Conservation (phyloP, 2,329 filamentous ascomycete genomes). For the Hortaea werneckii region DNA sequence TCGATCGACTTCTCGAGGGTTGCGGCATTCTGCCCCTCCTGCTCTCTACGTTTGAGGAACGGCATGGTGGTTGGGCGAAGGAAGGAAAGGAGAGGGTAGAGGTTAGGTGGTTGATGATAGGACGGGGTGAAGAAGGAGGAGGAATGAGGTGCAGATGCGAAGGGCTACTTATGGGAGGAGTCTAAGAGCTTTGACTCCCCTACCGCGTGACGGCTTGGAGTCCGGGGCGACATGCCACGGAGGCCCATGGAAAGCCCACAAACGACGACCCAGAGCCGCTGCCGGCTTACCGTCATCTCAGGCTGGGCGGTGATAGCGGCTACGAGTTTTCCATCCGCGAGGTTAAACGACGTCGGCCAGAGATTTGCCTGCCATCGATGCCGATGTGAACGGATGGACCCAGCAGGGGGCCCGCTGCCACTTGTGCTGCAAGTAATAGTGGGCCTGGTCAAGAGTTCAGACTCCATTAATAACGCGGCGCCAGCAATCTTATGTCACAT, state of each 20-base stretch:
- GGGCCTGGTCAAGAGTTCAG: too few species aligned
- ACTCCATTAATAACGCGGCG: too few species aligned
- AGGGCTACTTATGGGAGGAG: background rate
- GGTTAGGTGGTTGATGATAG: background rate
- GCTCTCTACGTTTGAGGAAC: constrained; percentile 25
- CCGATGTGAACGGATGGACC: too few species aligned
- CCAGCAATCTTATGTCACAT: too few species aligned
- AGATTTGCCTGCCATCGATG: too few species aligned
- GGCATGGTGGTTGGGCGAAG: constrained; percentile 13
- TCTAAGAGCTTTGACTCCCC: background rate
- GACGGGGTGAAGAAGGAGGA: background rate
- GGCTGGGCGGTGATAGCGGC: background rate
- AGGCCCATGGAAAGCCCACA: background rate
- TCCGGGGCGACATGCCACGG: background rate
- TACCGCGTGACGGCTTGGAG: background rate
- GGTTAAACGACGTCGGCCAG: too few species aligned
- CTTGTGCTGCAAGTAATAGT: too few species aligned
- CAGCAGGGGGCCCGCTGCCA: too few species aligned
- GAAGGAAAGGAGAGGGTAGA: background rate
- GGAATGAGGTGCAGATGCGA: background rate
- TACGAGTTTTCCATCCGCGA: background rate
- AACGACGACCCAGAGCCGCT: background rate
- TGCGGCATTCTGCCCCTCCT: constrained; percentile 20
- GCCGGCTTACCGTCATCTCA: background rate
- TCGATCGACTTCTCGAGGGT: constrained; percentile 22